These are phyloP conservation scores for Rhodotorula diobovata DNA, from an alignment of 768 basidiomycete genomes.

Conservation along the genomic window DNA sequence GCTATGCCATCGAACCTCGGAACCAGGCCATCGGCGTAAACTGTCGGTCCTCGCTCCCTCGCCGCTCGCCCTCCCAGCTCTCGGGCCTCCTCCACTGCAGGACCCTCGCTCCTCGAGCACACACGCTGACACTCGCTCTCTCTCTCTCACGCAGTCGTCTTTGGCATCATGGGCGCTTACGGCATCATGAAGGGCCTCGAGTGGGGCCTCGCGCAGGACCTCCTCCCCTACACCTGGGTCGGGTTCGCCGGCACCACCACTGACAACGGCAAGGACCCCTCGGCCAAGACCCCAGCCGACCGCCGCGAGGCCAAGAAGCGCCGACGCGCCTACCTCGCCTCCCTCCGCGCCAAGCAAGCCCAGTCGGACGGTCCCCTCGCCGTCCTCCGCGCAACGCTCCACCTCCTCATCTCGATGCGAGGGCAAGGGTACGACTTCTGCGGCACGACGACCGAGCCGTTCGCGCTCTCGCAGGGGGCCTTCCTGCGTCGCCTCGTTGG, in stretches of 20 bases:
- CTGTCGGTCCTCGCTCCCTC: not conserved
- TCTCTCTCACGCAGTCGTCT: not conserved
- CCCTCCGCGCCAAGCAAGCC: constrained; percentile 5
- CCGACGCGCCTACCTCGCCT: not conserved
- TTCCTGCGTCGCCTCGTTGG: constrained; percentile 17
- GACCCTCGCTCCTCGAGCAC: not conserved
- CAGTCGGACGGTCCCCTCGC: constrained; percentile 1
- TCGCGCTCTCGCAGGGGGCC: not conserved
- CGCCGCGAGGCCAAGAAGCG: not conserved
- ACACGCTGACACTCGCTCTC: not conserved
- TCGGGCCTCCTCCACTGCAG: not conserved
- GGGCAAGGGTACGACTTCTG: constrained; percentile 32
- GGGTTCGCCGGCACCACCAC: constrained; percentile 8
- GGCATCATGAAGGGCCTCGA: constrained; percentile 29
- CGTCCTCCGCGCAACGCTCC: constrained; percentile 16
- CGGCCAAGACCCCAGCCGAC: not conserved
- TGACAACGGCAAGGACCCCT: not conserved
- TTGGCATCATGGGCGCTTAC: constrained; percentile 31
- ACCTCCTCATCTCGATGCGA: constrained; percentile 32
- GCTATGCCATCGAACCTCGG: constrained; percentile 24
- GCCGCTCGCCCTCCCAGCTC: not conserved
- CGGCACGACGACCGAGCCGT: constrained; percentile 11
- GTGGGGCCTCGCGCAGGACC: constrained; percentile 25
- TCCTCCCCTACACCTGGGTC: constrained; percentile 32
- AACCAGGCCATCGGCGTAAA: constrained; percentile 34